Base-by-base conservation (phyloP, 2,329 filamentous ascomycete species). In the Diaporthe citrichinensis region DNA sequence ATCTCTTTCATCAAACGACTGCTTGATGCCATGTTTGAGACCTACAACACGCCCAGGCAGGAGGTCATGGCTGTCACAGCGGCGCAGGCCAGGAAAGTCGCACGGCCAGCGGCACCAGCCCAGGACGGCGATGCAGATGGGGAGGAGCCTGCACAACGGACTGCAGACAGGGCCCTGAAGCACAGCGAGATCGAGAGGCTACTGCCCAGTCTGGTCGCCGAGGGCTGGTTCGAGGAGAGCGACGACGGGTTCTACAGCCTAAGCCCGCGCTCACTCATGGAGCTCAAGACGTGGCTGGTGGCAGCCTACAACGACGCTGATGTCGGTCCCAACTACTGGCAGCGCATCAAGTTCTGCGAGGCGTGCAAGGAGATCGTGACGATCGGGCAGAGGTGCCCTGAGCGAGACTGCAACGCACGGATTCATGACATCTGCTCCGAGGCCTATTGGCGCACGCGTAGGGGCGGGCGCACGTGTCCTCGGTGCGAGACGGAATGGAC, bases 351-450 rank as follows among this genome's bases (percentile, higher is more conserved):
- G 85, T 91, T 92, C 77, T 99, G 97, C 82, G 91, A 94, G 81
- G 95, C 94, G 0, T 99, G 97, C 84, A 94, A 92, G 83, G 95
- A 98, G 78, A 93, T 98, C 77, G 91, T 98, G 55, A 99, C 96
- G 0, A 86, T 94, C 78, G 95, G 96, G 0, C 90, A 95, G 87
- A 90, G 96, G 73, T 98, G 96, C 84, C 83, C 88, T 3, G 89
- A 94, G 76, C 84, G 89, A 51, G 88, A 92, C 28, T 98, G 96
- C 82, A 86, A 84, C 41, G 88, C 92, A 15, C 88, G 96, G 15
- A 83, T 98, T 23, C 96, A 98, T 82, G 90, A 95, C 78, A 91
- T 92, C 69, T 98, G 95, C 82, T 88, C 91, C 74, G 89, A 91
- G 17, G 92, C 91, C 39, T 95, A 93, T 82, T 98, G 95, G 88